Evolutionary conservation across 371 early-diverging fungal species (phyloP).

Genomic region (Thermomucor indicae-seudaticae): DNA sequence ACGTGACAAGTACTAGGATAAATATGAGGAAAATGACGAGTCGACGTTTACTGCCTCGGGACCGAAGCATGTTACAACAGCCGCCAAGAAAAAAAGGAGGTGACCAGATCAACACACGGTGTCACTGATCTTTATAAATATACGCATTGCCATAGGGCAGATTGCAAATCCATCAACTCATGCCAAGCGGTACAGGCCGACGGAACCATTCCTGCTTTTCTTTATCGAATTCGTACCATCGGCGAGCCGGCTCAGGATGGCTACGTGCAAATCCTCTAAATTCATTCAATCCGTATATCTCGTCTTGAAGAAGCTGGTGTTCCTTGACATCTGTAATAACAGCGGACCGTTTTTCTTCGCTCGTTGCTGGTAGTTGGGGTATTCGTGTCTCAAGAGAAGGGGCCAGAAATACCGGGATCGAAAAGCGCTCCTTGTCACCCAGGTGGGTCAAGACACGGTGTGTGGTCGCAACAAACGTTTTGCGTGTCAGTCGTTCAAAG

Average conservation of each 20-base stretch:
- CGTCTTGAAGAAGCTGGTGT: conserved; percentile 28
- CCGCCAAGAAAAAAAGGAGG: not conserved
- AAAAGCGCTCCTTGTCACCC: conserved; percentile 38
- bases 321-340: conserved; percentile 26
- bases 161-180: no score
- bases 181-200: not conserved
- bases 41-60: not conserved
- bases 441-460: conserved; percentile 52
- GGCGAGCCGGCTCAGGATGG: conserved; percentile 18
- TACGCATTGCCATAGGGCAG: no score
- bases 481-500: conserved; percentile 55
- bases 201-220: conserved; percentile 17
- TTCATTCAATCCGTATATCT: conserved; percentile 33
- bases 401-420: conserved; percentile 52
- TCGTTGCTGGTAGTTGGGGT: conserved; percentile 19
- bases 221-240: conserved; percentile 28
- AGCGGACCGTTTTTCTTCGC: not conserved
- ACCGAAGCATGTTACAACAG: no score
- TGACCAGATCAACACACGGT: conserved; percentile 1
- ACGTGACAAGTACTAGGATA: no score
- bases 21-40: not conserved
- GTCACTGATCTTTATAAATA: no score
- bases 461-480: conserved; percentile 51
- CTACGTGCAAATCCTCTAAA: conserved; percentile 22
- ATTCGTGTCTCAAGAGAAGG: conserved; percentile 35